Percentiles rank a stretch among this genome's conserved stretches.
These are phyloP conservation scores for Fusarium tanahbumbuense DNA, from an alignment of 2,329 filamentous ascomycete genomes.

Conservation along the genomic window DNA sequence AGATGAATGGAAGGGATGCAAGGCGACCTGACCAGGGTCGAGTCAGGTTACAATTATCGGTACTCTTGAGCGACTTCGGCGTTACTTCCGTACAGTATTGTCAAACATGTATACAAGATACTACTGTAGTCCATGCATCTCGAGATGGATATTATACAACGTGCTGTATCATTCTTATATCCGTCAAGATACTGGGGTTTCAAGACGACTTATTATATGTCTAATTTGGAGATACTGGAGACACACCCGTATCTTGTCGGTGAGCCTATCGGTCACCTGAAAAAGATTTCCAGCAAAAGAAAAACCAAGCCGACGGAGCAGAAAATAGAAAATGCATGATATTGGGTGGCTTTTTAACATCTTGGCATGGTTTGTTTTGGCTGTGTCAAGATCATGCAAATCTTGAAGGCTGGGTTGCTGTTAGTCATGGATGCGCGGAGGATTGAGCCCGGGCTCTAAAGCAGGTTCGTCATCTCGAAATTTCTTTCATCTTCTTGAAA, in stretches of 20 bases:
- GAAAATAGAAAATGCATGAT: slow-evolving; percentile 36
- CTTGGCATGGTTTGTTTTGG: slow-evolving; percentile 36
- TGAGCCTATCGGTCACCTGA: slow-evolving; percentile 15
- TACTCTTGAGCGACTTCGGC: slow-evolving; percentile 2
- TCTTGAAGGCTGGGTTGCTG: slow-evolving; percentile 16
- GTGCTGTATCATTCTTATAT: not conserved
- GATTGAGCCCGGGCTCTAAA: slow-evolving; percentile 15
- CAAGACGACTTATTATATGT: not conserved
- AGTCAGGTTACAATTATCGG: not conserved
- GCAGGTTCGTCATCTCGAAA: slow-evolving; percentile 4
- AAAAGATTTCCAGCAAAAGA: slow-evolving; percentile 14
- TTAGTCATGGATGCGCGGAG: slow-evolving; percentile 38
- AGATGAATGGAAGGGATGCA: not conserved
- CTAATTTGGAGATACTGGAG: not conserved
- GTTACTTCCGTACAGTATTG: not conserved
- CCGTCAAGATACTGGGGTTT: not conserved
- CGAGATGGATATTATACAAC: too few relatives aligned
- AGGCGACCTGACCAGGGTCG: slow-evolving; percentile 12
- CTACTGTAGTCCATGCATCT: not conserved
- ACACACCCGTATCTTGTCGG: slow-evolving; percentile 23
- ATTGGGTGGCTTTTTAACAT: slow-evolving; percentile 13
- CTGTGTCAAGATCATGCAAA: slow-evolving; percentile 48
- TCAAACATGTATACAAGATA: not conserved
- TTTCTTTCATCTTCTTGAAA: slow-evolving; percentile 14
- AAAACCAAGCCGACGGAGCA: slow-evolving; percentile 6